phyloP scores from a whole-genome alignment of 768 basidiomycete species.

The Lenzites betulinus region DNA sequence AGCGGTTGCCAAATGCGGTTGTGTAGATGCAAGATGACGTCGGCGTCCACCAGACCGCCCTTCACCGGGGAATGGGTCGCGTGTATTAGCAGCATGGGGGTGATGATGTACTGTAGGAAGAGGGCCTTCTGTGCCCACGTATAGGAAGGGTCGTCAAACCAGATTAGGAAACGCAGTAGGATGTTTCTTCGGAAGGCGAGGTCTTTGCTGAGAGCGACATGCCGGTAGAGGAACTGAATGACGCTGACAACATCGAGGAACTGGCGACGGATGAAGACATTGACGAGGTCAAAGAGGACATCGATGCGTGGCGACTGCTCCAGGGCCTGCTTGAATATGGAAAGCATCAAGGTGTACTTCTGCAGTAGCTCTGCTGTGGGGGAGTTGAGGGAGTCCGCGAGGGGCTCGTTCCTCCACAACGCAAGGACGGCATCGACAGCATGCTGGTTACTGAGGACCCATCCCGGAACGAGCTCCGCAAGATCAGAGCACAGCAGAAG shows the following conservation, averaged over 20 bases:
- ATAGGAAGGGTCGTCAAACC: constrained; percentile 70
- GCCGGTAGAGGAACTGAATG: constrained; percentile 83
- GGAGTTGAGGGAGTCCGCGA: constrained; percentile 30
- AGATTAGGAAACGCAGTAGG: constrained; percentile 79
- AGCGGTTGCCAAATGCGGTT: constrained; percentile 82
- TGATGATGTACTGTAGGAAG: constrained; percentile 81
- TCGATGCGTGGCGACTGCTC: constrained; percentile 78
- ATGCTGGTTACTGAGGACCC: constrained; percentile 68
- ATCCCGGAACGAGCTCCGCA: constrained; percentile 60
- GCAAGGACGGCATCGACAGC: constrained; percentile 72
- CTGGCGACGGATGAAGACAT: constrained; percentile 75
- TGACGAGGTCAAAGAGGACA: constrained; percentile 84
- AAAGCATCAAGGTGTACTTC: constrained; percentile 65
- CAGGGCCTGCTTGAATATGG: constrained; percentile 76
- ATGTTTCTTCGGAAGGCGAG: constrained; percentile 77
- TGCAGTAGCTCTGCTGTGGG: constrained; percentile 54
- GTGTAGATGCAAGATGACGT: constrained; percentile 71
- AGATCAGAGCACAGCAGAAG: constrained; percentile 80
- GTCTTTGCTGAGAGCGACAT: constrained; percentile 76
- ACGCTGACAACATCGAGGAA: constrained; percentile 80
- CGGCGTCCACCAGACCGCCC: constrained; percentile 66
- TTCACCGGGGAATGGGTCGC: constrained; percentile 56
- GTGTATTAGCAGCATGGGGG: constrained; percentile 82
- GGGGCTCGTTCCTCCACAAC: constrained; percentile 62
- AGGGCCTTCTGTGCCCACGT: constrained; percentile 77